These are phyloP conservation scores for Penicillium longicatenatum DNA, from an alignment of 495 filamentous ascomycete species.

Conservation along the genomic window DNA sequence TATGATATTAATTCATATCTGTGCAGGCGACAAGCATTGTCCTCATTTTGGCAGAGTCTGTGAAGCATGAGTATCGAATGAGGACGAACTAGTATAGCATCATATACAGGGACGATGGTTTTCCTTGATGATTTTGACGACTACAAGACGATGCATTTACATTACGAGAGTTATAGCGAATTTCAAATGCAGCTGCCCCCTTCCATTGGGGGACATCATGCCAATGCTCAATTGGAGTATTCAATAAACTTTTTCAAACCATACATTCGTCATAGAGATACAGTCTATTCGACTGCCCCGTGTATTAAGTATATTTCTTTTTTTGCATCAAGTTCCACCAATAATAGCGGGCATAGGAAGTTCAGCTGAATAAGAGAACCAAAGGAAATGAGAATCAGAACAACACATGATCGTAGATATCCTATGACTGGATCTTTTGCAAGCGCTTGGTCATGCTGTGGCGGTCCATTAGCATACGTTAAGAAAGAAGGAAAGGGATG, in stretches of 20 bases:
- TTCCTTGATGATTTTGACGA: not conserved
- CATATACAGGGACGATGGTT: not conserved
- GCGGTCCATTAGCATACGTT: conserved; percentile 20
- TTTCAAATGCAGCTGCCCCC: not conserved
- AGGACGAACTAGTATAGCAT: conserved; percentile 1
- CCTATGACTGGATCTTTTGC: conserved; percentile 32
- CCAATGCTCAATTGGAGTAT: conserved; percentile 14
- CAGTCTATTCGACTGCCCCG: conserved; percentile 2
- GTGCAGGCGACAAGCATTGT: conserved; percentile 25
- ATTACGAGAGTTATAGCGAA: not conserved
- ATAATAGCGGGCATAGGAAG: conserved; percentile 2
- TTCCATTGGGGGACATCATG: not conserved
- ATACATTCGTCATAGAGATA: conserved; percentile 31
- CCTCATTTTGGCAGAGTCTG: conserved; percentile 26
- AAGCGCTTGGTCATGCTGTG: conserved; percentile 59
- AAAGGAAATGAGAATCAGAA: conserved; percentile 10
- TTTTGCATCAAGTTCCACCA: conserved; percentile 4
- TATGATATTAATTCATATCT: conserved; percentile 3
- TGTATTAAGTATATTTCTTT: conserved; percentile 25
- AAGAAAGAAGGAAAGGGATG: not conserved
- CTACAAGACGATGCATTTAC: not conserved
- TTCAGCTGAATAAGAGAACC: not conserved
- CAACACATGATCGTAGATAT: conserved; percentile 2
- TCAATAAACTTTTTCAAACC: conserved; percentile 24
- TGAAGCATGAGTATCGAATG: conserved; percentile 18